phyloP scores from a whole-genome alignment of 164 flowering plant genomes.

The Litsea cubeba region DNA sequence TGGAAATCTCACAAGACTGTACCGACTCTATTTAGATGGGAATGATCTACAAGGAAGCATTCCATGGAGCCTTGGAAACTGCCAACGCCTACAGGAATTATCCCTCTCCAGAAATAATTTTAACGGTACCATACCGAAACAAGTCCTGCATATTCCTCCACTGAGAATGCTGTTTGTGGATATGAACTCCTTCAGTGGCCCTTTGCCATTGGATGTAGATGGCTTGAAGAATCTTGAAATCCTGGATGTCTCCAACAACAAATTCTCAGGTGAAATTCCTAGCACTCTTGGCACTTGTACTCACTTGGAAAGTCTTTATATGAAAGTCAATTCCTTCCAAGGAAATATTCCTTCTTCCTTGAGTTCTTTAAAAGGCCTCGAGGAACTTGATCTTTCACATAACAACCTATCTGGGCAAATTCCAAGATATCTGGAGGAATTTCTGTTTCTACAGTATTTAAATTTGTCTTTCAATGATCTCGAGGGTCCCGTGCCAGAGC shows the following conservation, averaged over 20 bases:
- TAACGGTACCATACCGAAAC: slow-evolving; percentile 12
- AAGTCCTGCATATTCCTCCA: neutral
- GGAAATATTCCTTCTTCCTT: slow-evolving; percentile 7
- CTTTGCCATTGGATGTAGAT: slow-evolving; percentile 22
- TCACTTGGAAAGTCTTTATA: neutral
- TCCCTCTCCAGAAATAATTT: slow-evolving; percentile 9
- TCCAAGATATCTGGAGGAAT: neutral
- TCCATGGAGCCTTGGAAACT: slow-evolving; percentile 4
- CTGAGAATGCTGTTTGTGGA: neutral
- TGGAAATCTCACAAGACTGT: slow-evolving; percentile 18
- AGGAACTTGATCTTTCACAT: slow-evolving; percentile 1
- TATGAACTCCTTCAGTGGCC: slow-evolving; percentile 17
- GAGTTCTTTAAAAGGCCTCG: neutral
- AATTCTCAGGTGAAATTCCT: slow-evolving; percentile 13
- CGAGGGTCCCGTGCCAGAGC: slow-evolving; percentile 11
- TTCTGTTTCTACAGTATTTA: neutral
- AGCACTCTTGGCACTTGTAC: slow-evolving; percentile 15
- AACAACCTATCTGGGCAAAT: slow-evolving; percentile 13
- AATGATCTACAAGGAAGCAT: slow-evolving; percentile 24
- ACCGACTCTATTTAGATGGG: neutral
- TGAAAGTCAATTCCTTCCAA: slow-evolving; percentile 2
- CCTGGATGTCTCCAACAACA: slow-evolving; percentile 11
- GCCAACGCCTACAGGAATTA: neutral
- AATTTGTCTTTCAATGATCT: slow-evolving; percentile 18
- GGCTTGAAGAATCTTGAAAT: slow-evolving; percentile 4